Conservation (phyloP, 345 rosid species). For the Abelmoschus esculentus region DNA sequence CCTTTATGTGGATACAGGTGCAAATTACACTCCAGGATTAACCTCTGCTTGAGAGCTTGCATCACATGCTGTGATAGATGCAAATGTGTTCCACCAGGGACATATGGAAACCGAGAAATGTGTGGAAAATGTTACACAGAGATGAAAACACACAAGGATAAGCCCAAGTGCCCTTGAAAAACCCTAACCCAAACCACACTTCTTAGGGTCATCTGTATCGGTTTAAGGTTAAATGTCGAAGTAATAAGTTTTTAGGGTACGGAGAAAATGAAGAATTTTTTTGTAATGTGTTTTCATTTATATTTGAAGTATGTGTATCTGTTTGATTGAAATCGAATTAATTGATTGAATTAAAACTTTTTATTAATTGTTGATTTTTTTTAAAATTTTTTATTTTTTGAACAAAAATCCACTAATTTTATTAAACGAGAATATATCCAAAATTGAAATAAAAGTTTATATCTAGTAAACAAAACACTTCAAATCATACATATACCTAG, state of each 20-base stretch:
- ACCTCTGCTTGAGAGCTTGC: constrained; percentile 69
- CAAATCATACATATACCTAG: too few relatives aligned
- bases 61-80: constrained; percentile 79
- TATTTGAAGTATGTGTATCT: neutral
- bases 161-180: constrained; percentile 64
- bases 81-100: constrained; percentile 95
- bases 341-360: neutral
- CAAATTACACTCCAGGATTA: constrained; percentile 60
- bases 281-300: neutral
- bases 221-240: neutral
- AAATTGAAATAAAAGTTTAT: too few relatives aligned
- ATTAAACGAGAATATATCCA: too few relatives aligned
- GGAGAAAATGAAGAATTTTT: constrained; percentile 5
- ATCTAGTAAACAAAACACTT: too few relatives aligned
- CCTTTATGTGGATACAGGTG: constrained; percentile 60
- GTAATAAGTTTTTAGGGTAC: neutral
- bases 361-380: neutral
- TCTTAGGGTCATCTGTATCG: neutral
- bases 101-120: constrained; percentile 69
- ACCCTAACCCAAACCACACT: neutral
- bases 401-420: too few relatives aligned
- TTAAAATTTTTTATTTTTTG: too few relatives aligned
- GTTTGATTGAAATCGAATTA: neutral
- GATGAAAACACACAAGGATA: constrained; percentile 65
- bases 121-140: constrained; percentile 86